A percentile compares a stretch with the other conserved stretches of the same genome.
phyloP scores from a whole-genome alignment of 257 asterid genomes.

The Mentha longifolia region DNA sequence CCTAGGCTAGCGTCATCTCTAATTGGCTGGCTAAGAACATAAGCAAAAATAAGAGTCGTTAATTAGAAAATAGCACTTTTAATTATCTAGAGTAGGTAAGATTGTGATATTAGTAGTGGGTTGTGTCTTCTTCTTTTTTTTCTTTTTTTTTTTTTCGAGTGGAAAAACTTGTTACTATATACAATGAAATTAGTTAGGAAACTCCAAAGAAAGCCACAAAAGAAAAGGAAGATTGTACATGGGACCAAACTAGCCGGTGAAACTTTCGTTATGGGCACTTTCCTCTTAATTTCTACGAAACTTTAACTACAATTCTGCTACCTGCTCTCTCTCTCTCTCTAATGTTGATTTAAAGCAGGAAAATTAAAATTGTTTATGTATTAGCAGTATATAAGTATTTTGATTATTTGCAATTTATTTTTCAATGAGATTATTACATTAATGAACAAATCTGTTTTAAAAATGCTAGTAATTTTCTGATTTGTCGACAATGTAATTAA shows the following conservation, averaged over 20 bases:
- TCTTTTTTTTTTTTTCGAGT: too few species aligned
- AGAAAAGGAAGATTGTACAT: not conserved
- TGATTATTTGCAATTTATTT: too few species aligned
- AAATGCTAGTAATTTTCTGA: too few species aligned
- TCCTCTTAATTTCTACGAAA: not conserved
- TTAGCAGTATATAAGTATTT: too few species aligned
- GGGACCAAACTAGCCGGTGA: not conserved
- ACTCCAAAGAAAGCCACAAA: conserved; percentile 9
- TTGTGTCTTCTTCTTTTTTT: not conserved
- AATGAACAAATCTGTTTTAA: too few species aligned
- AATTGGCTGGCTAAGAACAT: too few species aligned
- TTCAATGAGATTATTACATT: too few species aligned
- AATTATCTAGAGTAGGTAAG: conserved; percentile 28
- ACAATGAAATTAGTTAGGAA: conserved; percentile 13
- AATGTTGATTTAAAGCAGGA: too few species aligned
- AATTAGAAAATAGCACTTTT: not conserved
- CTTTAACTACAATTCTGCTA: not conserved
- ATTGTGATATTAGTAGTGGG: conserved; percentile 5
- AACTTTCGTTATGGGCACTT: not conserved
- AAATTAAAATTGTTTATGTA: too few species aligned
- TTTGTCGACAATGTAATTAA: too few species aligned
- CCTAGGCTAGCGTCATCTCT: not conserved
- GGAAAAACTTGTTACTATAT: not conserved
- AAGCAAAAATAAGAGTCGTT: not conserved
- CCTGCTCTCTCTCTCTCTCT: not conserved